phyloP scores from a whole-genome alignment of 2,329 filamentous ascomycete species.

The Bimuria novae-zelandiae region DNA sequence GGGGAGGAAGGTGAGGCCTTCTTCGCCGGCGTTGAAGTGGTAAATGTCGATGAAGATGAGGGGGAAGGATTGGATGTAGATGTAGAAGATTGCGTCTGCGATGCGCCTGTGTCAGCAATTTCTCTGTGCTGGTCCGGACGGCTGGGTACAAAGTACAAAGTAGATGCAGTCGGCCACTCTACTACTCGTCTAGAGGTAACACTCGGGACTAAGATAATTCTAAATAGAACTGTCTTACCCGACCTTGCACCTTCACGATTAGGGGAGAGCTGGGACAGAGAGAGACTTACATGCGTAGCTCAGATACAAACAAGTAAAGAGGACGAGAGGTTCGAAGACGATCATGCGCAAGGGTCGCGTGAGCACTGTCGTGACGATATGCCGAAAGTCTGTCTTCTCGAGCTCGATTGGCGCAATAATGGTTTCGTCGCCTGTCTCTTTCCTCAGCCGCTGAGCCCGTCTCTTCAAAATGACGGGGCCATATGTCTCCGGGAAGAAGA shows the following conservation, averaged over 20 bases:
- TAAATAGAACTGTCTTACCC: too few species aligned
- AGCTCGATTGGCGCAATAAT: constrained; percentile 67
- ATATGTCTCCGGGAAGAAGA: constrained; percentile 63
- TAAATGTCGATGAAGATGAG: constrained; percentile 69
- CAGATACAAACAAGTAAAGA: constrained; percentile 72
- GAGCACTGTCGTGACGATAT: constrained; percentile 71
- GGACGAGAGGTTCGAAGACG: constrained; percentile 72
- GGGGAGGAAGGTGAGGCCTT: constrained; percentile 70
- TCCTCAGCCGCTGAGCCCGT: constrained; percentile 63
- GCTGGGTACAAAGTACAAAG: too few species aligned
- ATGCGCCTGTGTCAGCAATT: too few species aligned
- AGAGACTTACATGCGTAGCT: constrained; percentile 58
- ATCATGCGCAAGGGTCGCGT: constrained; percentile 76
- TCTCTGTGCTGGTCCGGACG: too few species aligned
- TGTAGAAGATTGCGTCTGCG: constrained; percentile 62
- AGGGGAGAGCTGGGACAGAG: too few species aligned
- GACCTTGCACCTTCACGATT: too few species aligned
- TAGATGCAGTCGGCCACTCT: too few species aligned
- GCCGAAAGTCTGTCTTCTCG: constrained; percentile 60
- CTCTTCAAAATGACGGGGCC: constrained; percentile 50
- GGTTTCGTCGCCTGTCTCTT: constrained; percentile 56
- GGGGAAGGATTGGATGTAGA: constrained; percentile 76
- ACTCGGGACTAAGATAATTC: too few species aligned
- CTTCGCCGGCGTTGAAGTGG: constrained; percentile 64
- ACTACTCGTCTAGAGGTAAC: too few species aligned